These are phyloP conservation scores for Aspergillus felis DNA, from an alignment of 2,329 filamentous ascomycete species.

Conservation along the genomic window DNA sequence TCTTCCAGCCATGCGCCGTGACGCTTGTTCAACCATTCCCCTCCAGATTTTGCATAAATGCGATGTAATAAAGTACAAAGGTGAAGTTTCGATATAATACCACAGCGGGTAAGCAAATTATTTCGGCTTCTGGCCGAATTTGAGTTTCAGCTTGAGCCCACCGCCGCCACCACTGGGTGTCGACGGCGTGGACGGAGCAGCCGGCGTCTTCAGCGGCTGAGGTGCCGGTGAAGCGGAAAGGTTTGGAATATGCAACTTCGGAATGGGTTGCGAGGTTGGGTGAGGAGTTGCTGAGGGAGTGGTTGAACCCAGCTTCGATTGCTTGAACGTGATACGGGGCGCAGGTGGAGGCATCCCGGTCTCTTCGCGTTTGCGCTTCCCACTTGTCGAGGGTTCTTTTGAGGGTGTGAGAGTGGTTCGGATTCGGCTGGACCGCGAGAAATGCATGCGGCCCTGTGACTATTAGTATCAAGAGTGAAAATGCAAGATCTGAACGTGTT, in stretches of 20 bases:
- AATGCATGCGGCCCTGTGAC: conserved; percentile 40
- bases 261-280: conserved; percentile 17
- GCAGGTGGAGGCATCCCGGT: conserved; percentile 30
- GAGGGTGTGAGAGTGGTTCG: conserved; percentile 35
- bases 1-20: conserved; percentile 14
- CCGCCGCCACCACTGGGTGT: conserved; percentile 26
- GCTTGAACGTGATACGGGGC: conserved; percentile 41
- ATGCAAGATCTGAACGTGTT: conserved; percentile 6
- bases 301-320: conserved; percentile 31
- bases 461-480: not conserved
- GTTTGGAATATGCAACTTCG: conserved; percentile 34
- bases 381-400: conserved; percentile 20
- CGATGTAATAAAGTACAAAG: conserved; percentile 12
- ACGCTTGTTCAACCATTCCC: conserved; percentile 12
- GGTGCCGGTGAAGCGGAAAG: conserved; percentile 23
- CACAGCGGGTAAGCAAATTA: conserved; percentile 10
- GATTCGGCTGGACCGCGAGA: conserved; percentile 36
- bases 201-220: conserved; percentile 23
- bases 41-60: conserved; percentile 2
- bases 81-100: conserved; percentile 6
- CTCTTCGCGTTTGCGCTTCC: conserved; percentile 41
- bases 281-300: conserved; percentile 22
- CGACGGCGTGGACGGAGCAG: conserved; percentile 27
- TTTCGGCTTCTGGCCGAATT: conserved; percentile 33
- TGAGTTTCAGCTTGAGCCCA: conserved; percentile 42